Conservation (phyloP, 306 rosid genomes). For the Cicer chorassanicum region DNA sequence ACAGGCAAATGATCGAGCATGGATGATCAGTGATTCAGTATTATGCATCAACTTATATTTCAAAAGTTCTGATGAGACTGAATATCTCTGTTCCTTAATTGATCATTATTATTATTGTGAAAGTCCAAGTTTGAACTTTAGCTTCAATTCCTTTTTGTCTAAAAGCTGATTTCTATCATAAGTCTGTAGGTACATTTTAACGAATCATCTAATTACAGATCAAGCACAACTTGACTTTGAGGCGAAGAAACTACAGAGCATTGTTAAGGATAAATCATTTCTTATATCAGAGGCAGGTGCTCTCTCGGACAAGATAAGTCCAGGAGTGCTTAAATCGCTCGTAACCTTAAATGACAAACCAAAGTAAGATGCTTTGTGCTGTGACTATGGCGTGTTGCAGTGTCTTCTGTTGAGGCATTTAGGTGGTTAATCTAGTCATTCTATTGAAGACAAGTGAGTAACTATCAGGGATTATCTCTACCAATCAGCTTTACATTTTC, state of each 20-base stretch:
- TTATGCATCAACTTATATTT: constrained; percentile 27
- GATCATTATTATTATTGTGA: neutral
- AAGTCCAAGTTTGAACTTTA: constrained; percentile 13
- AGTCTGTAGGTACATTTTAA: constrained; percentile 18
- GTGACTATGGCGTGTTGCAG: neutral
- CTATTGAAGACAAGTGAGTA: neutral
- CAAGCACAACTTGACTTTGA: constrained; percentile 78
- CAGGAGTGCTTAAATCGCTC: constrained; percentile 71
- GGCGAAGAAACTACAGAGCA: constrained; percentile 73
- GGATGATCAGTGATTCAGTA: constrained; percentile 23
- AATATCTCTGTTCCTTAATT: constrained; percentile 11
- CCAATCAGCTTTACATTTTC: neutral
- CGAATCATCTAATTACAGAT: constrained; percentile 55
- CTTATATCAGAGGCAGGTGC: constrained; percentile 79
- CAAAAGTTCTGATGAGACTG: constrained; percentile 4
- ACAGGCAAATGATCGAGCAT: constrained; percentile 12
- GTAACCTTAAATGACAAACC: constrained; percentile 75
- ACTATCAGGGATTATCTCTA: neutral
- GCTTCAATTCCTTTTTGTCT: constrained; percentile 15
- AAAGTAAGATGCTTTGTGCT: constrained; percentile 48
- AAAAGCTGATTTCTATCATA: constrained; percentile 8
- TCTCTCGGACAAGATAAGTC: constrained; percentile 76
- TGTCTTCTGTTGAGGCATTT: constrained; percentile 25
- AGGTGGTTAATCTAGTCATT: constrained; percentile 20
- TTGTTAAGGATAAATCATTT: constrained; percentile 67